phyloP scores from a whole-genome alignment of 2,329 filamentous ascomycete species.

The Clonostachys chloroleuca region DNA sequence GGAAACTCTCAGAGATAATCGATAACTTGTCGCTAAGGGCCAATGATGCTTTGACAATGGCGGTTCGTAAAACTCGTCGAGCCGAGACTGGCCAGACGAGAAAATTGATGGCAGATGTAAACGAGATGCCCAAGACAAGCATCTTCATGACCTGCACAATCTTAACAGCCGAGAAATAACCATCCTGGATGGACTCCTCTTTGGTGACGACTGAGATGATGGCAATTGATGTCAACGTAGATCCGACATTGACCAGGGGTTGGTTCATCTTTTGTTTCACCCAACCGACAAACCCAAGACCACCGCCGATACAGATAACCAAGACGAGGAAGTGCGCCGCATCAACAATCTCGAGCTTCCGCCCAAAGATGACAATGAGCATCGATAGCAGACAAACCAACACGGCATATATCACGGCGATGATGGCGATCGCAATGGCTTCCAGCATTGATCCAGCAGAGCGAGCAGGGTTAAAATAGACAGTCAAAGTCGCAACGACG shows the following conservation, averaged over 20 bases:
- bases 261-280: conserved; percentile 75
- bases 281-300: conserved; percentile 85
- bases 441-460: conserved; percentile 88
- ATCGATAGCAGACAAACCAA: conserved; percentile 79
- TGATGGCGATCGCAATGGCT: conserved; percentile 69
- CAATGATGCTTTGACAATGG: conserved; percentile 67
- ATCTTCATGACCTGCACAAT: conserved; percentile 81
- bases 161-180: conserved; percentile 76
- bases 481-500: conserved; percentile 86
- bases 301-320: conserved; percentile 79
- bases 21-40: conserved; percentile 78
- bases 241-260: conserved; percentile 78
- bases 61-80: conserved; percentile 65
- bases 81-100: conserved; percentile 77
- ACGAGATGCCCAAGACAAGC: conserved; percentile 71
- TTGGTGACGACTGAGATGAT: conserved; percentile 89
- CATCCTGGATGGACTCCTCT: conserved; percentile 80
- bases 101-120: conserved; percentile 71
- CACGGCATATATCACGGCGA: conserved; percentile 68
- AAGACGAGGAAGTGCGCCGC: conserved; percentile 78
- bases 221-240: conserved; percentile 80
- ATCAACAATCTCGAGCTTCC: conserved; percentile 58
- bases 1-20: conserved; percentile 76
- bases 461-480: conserved; percentile 90
- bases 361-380: conserved; percentile 80